phyloP scores from a whole-genome alignment of 2,329 filamentous ascomycete genomes.

The Trichoderma simmonsii region DNA sequence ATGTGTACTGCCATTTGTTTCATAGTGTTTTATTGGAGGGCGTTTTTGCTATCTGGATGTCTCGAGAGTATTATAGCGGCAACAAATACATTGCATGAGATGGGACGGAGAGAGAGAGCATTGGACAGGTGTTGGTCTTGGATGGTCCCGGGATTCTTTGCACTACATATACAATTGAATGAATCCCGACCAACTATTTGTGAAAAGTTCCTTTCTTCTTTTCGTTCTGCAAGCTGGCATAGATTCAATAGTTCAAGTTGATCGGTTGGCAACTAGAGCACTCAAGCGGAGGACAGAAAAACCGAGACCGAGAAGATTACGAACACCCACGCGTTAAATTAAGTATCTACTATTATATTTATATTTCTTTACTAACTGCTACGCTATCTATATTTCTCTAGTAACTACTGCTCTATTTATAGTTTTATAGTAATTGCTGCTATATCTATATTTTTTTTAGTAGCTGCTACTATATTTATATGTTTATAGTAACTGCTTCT shows the following conservation, averaged over 20 bases:
- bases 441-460: no score
- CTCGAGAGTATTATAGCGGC: background rate
- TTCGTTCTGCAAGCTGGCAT: background rate
- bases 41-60: background rate
- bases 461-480: no score
- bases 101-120: background rate
- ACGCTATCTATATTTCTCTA: no score
- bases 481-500: no score
- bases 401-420: no score
- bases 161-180: background rate
- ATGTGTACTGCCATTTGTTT: background rate
- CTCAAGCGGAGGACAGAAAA: no score
- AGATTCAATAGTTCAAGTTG: background rate
- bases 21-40: background rate
- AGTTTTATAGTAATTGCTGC: no score
- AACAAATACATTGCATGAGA: background rate
- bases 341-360: no score
- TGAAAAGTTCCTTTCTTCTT: background rate
- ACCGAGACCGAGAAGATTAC: no score
- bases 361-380: no score
- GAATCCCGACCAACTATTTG: background rate
- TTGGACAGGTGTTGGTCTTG: background rate
- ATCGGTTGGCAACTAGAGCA: no score
- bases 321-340: no score
- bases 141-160: background rate